Base-by-base conservation (phyloP, 2,329 filamentous ascomycete species). In the Neopestalotiopsis rosae region DNA sequence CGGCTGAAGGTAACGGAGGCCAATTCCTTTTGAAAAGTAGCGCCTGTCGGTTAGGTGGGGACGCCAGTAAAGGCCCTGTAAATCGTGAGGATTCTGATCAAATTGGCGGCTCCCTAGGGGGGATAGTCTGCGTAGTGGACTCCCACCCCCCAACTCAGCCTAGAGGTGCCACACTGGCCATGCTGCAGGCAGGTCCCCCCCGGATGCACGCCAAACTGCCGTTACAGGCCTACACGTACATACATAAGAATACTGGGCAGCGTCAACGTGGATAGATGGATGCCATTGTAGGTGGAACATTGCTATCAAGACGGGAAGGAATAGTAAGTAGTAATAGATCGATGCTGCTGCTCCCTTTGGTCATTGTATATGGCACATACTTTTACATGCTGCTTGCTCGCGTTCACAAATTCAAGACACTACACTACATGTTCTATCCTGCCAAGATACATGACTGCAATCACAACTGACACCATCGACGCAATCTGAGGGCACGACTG, bases 1-100 rank as follows among this genome's bases (percentile, higher is more conserved):
- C 69, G 63, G 66, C 58, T 66, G 69, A 68, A 57, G 67, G 40
- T 52, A 66, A 61, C 66, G 67, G 67, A 66, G 62, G 34, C 30
- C 59, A 65, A 66, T 69, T 69, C 64, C 66, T 65, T 70, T 70
- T 70, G 66, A 59, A 68, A 45, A 45, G 63, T 70, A 70, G 67
- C 49, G 63, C 20, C 67, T 34, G 38, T 49, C 58, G 42, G 17
- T 20, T 20, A 45, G 56, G 65, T 67, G 65, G 65, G 30, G 65
- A 67, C 65, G 64, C 64, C 49, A 58, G 64, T 40, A n/a, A 30
- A 59, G 57, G 24, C 57, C 57, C 57, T 59, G 57, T 59, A 59
- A 34, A 34, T 52, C 45, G 45, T 52, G 45, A 52, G 45, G 45
- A 52, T 30, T 34, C 57, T 59, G 57, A 59, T 59, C 57, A 34